phyloP scores from a whole-genome alignment of 2,329 filamentous ascomycete species.

The Diaporthe citrichinensis region DNA sequence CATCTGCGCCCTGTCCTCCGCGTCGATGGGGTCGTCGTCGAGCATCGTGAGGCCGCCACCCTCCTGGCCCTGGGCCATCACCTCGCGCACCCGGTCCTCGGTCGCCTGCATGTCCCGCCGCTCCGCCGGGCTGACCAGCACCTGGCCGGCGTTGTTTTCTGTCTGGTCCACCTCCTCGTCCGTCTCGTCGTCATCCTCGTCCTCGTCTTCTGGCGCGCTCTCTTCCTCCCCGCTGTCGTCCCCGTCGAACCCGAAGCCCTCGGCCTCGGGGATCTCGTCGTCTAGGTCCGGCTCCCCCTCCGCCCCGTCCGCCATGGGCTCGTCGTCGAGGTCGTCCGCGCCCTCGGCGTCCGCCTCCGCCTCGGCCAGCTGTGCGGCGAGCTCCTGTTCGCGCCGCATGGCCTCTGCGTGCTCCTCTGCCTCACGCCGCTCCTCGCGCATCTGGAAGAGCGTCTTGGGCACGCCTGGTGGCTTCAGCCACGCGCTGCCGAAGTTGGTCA shows the following conservation, averaged over 20 bases:
- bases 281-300: constrained; percentile 73
- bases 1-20: constrained; percentile 70
- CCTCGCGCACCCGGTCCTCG: constrained; percentile 74
- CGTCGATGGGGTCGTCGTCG: constrained; percentile 68
- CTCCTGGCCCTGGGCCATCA: constrained; percentile 66
- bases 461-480: constrained; percentile 95
- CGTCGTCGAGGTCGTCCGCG: constrained; percentile 49
- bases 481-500: constrained; percentile 87
- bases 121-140: constrained; percentile 48
- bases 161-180: constrained; percentile 53
- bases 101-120: constrained; percentile 63
- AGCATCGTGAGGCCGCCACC: constrained; percentile 59
- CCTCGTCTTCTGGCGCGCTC: constrained; percentile 58
- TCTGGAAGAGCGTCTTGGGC: constrained; percentile 89
- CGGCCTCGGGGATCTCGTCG: constrained; percentile 80
- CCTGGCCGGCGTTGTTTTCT: constrained; percentile 48
- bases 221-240: constrained; percentile 57
- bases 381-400: constrained; percentile 76
- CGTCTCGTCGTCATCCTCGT: constrained; percentile 59
- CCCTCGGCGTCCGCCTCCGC: constrained; percentile 65
- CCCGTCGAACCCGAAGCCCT: constrained; percentile 66
- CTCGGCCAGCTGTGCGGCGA: constrained; percentile 82
- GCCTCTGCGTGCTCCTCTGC: constrained; percentile 87
- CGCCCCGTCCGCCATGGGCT: constrained; percentile 58
- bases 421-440: constrained; percentile 91